A percentile compares a stretch with the other conserved stretches of the same genome.
phyloP scores from a whole-genome alignment of 2,329 filamentous ascomycete genomes.

The Tolypocladium guangdongense region DNA sequence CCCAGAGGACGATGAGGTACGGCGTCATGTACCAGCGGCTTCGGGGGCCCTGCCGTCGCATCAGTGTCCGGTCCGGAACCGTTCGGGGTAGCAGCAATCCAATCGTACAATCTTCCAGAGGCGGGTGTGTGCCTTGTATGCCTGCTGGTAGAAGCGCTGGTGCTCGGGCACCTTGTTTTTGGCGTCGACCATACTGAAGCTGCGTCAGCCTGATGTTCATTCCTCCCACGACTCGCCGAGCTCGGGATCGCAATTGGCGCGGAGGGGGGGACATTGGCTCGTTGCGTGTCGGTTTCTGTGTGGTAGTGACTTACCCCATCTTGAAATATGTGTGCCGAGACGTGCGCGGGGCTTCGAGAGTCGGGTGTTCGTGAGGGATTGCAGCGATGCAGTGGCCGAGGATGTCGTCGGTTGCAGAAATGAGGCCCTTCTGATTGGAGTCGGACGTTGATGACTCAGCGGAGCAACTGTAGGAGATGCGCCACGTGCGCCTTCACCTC shows the following conservation, averaged over 20 bases:
- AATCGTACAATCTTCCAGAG: constrained; percentile 66
- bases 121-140: constrained; percentile 57
- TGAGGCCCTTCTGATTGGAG: constrained; percentile 27
- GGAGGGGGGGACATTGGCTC: not conserved
- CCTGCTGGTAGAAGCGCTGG: constrained; percentile 65
- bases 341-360: constrained; percentile 10
- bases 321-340: constrained; percentile 18
- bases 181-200: constrained; percentile 50
- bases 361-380: constrained; percentile 12
- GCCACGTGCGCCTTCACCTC: no score
- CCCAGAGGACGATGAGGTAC: constrained; percentile 56
- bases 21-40: constrained; percentile 56
- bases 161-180: constrained; percentile 66
- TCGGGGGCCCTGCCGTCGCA: constrained; percentile 43
- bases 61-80: constrained; percentile 3
- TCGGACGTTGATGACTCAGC: constrained; percentile 24
- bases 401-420: constrained; percentile 20
- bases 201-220: constrained; percentile 15
- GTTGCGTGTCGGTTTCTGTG: not conserved
- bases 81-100: constrained; percentile 6
- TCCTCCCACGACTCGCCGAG: constrained; percentile 6
- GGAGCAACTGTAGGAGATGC: not conserved
- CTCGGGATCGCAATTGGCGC: not conserved
- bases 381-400: constrained; percentile 14
- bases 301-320: constrained; percentile 26